phyloP scores from a whole-genome alignment of 2,329 filamentous ascomycete genomes.

The Helminthosporium solani region DNA sequence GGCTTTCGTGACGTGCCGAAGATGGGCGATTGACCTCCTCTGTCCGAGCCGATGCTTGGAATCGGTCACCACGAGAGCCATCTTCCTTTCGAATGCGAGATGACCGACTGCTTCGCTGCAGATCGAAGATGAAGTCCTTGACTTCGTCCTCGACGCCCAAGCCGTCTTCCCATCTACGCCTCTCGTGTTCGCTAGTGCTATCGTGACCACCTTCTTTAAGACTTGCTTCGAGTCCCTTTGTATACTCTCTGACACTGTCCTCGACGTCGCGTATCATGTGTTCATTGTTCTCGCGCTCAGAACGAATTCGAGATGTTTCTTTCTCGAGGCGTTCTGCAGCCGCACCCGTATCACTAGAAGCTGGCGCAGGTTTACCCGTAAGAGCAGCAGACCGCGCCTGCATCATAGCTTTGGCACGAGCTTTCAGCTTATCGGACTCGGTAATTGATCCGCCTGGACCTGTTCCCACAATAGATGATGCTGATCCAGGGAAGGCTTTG shows the following conservation, averaged over 20 bases:
- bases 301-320: slow-evolving; percentile 76
- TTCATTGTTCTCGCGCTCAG: slow-evolving; percentile 91
- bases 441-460: slow-evolving; percentile 88
- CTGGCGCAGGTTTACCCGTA: slow-evolving; percentile 76
- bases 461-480: slow-evolving; percentile 81
- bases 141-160: slow-evolving; percentile 96
- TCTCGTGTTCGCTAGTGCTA: slow-evolving; percentile 82
- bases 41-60: slow-evolving; percentile 44
- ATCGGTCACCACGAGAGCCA: slow-evolving; percentile 31
- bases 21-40: slow-evolving; percentile 34
- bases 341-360: slow-evolving; percentile 68
- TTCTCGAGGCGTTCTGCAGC: slow-evolving; percentile 85
- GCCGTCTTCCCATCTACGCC: slow-evolving; percentile 90
- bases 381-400: slow-evolving; percentile 92
- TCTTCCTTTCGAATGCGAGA: slow-evolving; percentile 67
- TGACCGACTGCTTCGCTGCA: slow-evolving; percentile 82
- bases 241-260: slow-evolving; percentile 89
- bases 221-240: slow-evolving; percentile 78
- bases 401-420: slow-evolving; percentile 96
- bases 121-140: slow-evolving; percentile 95
- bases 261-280: slow-evolving; percentile 96
- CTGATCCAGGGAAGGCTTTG: slow-evolving; percentile 82
- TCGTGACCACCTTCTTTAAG: slow-evolving; percentile 79
- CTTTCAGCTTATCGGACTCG: slow-evolving; percentile 91
- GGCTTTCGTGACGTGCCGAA: slow-evolving; percentile 53